Evolutionary conservation across 2,329 filamentous ascomycete species (phyloP), one percentile per base, ranked within the genome.

Genomic region (Aureobasidium mangrovei): DNA sequence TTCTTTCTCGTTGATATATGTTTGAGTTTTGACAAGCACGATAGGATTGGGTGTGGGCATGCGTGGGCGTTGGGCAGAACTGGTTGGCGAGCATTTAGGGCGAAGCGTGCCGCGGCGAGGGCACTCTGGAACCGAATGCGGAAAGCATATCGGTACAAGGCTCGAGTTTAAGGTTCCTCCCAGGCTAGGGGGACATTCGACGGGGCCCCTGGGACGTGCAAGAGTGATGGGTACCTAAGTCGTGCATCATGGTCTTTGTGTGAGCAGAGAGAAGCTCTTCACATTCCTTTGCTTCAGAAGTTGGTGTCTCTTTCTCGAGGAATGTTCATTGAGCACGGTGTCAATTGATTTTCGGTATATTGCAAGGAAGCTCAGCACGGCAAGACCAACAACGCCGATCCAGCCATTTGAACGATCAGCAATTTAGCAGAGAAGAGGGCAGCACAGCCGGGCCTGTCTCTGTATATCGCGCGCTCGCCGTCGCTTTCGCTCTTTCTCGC

Each of bases 51-150:
- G 31, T 26, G 4, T 40, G 6, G 36, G n/a, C 31, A 39, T 49
- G 46, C 35, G 36, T 38, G 40, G 46, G 32, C 46, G 46, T 49
- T 49, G n/a, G n/a, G 27, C 4, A 3, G 3, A 9, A 40, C 32
- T 49, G 46, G 46, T 49, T 28, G 46, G 46, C 46, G 35, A 49
- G 36, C 8, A 49, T 27, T 36, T 49, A 49, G 46, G 35, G 38
- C 47, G 29, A 39, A 24, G 28, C 38, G 38, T 27, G 39, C 38
- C 38, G 29, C 46, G 46, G 47, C 38, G 28, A 28, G 4, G 3
- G 38, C 38, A 42, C 38, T 29, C 47, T 51, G 47, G 47, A 51
- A 51, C 28, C 38, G 38, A 24, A 32, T 12, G 38, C 31, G 47
- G 38, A 35, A 18, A 51, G 47, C 27, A 24, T 12, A 12, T n/a